A percentile compares a stretch with the other conserved stretches of the same genome.
Evolutionary conservation across 345 rosid species (phyloP).

Genomic region (Pistacia integerrima): DNA sequence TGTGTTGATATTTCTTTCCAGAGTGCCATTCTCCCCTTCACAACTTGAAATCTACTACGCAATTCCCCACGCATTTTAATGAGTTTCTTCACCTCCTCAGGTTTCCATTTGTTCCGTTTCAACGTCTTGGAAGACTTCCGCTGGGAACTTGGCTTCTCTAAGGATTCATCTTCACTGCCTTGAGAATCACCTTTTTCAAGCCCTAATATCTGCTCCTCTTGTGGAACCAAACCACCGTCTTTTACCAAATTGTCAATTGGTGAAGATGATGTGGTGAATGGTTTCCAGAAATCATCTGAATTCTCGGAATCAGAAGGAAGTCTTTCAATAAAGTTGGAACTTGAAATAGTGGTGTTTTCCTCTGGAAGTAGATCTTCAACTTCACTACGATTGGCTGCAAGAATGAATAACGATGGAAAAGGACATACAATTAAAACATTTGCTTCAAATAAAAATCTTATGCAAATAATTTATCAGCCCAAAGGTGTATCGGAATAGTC

Average conservation of each 20-base stretch:
- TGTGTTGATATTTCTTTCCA: constrained; percentile 87
- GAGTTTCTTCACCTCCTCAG: constrained; percentile 78
- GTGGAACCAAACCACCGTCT: constrained; percentile 21
- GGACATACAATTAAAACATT: constrained; percentile 1
- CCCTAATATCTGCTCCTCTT: constrained; percentile 24
- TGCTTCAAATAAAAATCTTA: not conserved
- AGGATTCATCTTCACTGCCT: constrained; percentile 41
- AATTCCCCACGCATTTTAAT: constrained; percentile 71
- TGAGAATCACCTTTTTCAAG: constrained; percentile 34
- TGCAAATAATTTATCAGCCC: not conserved
- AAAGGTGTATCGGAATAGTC: not conserved
- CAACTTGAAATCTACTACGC: constrained; percentile 69
- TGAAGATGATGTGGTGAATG: constrained; percentile 46
- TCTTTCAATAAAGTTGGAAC: constrained; percentile 35
- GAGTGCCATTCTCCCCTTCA: constrained; percentile 88
- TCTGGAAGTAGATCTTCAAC: constrained; percentile 45
- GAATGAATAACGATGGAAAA: constrained; percentile 13
- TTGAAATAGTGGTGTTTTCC: constrained; percentile 39
- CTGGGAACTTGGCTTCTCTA: constrained; percentile 38
- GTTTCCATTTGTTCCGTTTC: constrained; percentile 82
- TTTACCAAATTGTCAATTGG: constrained; percentile 34
- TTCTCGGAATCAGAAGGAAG: constrained; percentile 32
- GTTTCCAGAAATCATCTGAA: constrained; percentile 67
- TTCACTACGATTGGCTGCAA: constrained; percentile 46
- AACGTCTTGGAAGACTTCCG: constrained; percentile 48